Base-by-base conservation (phyloP, 106 monocot species). In the Cymbidium sinense region DNA sequence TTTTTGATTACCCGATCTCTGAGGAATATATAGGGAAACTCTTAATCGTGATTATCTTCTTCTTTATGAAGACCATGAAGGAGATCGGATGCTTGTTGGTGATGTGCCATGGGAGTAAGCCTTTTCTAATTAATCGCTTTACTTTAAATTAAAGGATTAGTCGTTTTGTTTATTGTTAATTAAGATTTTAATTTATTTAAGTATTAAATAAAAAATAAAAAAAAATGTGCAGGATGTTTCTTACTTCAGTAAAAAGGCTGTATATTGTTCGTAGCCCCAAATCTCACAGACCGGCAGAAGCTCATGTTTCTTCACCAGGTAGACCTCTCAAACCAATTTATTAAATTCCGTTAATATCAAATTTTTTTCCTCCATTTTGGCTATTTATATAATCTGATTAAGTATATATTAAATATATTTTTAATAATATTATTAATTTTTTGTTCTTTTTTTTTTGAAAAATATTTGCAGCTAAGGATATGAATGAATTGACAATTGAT, bases 31-130 rank as follows among this genome's bases (percentile, higher is more conserved):
- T 43, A 74, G 74, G 74, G 74, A 84, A 19, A 77, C 18, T 6
- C 20, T 7, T 8, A 51, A 39, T 28, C 6, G 77, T 0, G 73
- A 86, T 34, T 87, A 85, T 50, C 41, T 91, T 80, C 84, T 96
- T 75, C 86, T 96, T 20, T 96, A 96, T 50, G 91, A 96, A 80
- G 96, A 96, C 25, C 79, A 86, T 34, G 96, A 96, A 85, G 93
- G 91, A 55, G 96, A 96, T 77, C 76, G 83, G 17, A 84, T 96
- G 83, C 88, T 88, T 64, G 85, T 88, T 27, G 88, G 88, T 44
- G 88, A 88, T 64, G 85, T 88, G 70, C 91, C 93, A 78, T 87
- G 93, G 93, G 70, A 93, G 95, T 84, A 89, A 76, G 93, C 91
- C n/a, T 4, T 47, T 47, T 47, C 47, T 47, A 47, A 11, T 47